Evolutionary conservation across 2,329 filamentous ascomycete species (phyloP).

Genomic region (Colletotrichum tabaci): DNA sequence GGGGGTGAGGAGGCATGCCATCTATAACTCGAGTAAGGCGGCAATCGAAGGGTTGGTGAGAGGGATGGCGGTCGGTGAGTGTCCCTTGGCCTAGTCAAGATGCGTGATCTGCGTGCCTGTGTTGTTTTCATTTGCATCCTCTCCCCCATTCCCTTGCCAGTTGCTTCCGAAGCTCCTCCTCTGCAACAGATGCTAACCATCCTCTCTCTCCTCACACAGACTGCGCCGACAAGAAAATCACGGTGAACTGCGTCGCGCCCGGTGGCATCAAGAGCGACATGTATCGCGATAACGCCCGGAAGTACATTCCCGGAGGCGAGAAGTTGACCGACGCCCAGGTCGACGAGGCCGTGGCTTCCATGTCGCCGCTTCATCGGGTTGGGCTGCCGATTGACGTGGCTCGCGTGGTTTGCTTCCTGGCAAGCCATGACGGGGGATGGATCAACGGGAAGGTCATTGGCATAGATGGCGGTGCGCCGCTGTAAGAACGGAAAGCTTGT

Average conservation of each 20-base stretch:
- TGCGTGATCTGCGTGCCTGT: too few species aligned
- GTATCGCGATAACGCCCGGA: constrained; percentile 58
- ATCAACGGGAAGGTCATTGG: constrained; percentile 59
- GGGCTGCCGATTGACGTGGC: constrained; percentile 78
- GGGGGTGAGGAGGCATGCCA: constrained; percentile 77
- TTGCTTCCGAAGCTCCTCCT: too few species aligned
- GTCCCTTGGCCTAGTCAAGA: too few species aligned
- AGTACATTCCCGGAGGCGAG: constrained; percentile 73
- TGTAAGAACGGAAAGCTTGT: too few species aligned
- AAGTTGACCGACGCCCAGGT: constrained; percentile 70
- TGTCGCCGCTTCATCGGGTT: constrained; percentile 75
- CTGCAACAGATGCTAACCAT: too few species aligned
- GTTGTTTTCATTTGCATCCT: too few species aligned
- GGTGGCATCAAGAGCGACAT: constrained; percentile 78
- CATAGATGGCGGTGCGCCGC: constrained; percentile 49
- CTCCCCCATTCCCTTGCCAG: too few species aligned
- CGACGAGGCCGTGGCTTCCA: constrained; percentile 71
- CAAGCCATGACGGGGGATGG: constrained; percentile 61
- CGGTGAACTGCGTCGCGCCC: constrained; percentile 76
- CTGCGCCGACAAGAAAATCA: constrained; percentile 76
- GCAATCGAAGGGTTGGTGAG: constrained; percentile 83
- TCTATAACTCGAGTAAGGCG: constrained; percentile 83
- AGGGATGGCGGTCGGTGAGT: constrained; percentile 73
- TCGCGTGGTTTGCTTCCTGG: constrained; percentile 70
- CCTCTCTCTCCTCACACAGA: constrained; percentile 47